A percentile compares a stretch with the other conserved stretches of the same genome.
These are phyloP conservation scores for Talaromyces verruculosus DNA, from an alignment of 2,329 filamentous ascomycete species.

Conservation along the genomic window DNA sequence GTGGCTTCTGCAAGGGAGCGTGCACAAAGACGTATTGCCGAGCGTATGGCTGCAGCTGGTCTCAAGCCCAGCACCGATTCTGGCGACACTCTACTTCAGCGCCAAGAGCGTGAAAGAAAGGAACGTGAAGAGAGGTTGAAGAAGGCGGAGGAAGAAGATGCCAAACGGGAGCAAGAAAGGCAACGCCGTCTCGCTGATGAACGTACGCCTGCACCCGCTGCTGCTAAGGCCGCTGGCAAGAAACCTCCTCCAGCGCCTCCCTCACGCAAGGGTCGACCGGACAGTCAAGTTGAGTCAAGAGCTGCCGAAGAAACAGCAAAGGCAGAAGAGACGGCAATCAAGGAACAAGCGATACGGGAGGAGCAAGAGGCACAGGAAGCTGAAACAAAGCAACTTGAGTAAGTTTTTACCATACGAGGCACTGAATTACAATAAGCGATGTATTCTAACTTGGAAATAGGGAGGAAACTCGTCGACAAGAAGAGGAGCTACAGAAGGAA, in stretches of 20 bases:
- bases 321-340: conserved; percentile 57
- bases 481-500: conserved; percentile 77
- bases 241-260: conserved; percentile 71
- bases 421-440: conserved; percentile 10
- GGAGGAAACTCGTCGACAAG: conserved; percentile 69
- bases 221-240: conserved; percentile 57
- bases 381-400: conserved; percentile 78
- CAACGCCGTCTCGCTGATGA: conserved; percentile 81
- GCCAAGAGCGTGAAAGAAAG: conserved; percentile 80
- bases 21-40: conserved; percentile 94
- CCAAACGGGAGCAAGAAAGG: conserved; percentile 80
- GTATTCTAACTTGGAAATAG: conserved; percentile 48
- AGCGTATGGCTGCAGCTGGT: conserved; percentile 87
- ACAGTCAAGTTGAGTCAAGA: conserved; percentile 59
- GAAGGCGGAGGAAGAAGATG: conserved; percentile 92
- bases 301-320: conserved; percentile 60
- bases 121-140: conserved; percentile 84
- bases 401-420: conserved; percentile 49
- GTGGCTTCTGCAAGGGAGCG: conserved; percentile 97
- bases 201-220: conserved; percentile 61
- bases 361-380: conserved; percentile 75
- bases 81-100: conserved; percentile 77
- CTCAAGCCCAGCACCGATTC: conserved; percentile 79
- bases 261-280: conserved; percentile 66
- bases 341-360: conserved; percentile 58